Base-by-base conservation (phyloP, 1,139 yeast genomes). In the Eremothecium gossypii region DNA sequence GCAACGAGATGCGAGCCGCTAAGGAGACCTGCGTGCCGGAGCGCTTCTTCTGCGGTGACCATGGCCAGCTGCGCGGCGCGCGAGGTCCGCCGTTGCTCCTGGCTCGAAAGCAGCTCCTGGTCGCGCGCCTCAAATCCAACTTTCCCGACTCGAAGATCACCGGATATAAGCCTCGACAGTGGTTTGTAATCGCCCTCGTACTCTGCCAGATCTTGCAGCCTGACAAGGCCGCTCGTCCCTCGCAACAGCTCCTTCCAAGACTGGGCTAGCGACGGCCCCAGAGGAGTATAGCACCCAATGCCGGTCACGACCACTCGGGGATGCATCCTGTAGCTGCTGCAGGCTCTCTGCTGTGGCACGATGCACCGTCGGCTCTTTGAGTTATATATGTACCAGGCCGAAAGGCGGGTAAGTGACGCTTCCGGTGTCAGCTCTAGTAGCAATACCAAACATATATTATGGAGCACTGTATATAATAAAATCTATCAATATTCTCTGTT, bases 241-340 rank as follows among this genome's bases (percentile, higher is more conserved):
- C 65, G 63, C 2, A 80, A 52, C 7, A 81, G 62, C 20, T 66
- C 67, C 2, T 58, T 45, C 89, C 91, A 83, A 7, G 76, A 65
- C 11, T 60, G 62, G 11, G 56, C 54, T 4, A 69, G 71, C 0
- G 89, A 91, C 2, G 79, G 77, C 0, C 96, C 98, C 5, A 91
- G 65, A 0, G 98, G 98, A 1, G 94, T 76, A 1, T 89, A 76
- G 33, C 83, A 64, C 0, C 97, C 98, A 11, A 89, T 60, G 0
- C 98, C 98, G 0, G 98, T 91, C 1, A 91, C 80, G 1, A 91
- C 97, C 1, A 89, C 96, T 61, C 95, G 65, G 45, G 68, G 45
- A 8, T 52, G 45, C 56, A 51, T 53, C 23, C 23, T 6, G 23
- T 17, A 17, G 23, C 23, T 6, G 23, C 23, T 6, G 23, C 23